phyloP scores from a whole-genome alignment of 2,329 filamentous ascomycete species.

The Aspergillus neoniger region DNA sequence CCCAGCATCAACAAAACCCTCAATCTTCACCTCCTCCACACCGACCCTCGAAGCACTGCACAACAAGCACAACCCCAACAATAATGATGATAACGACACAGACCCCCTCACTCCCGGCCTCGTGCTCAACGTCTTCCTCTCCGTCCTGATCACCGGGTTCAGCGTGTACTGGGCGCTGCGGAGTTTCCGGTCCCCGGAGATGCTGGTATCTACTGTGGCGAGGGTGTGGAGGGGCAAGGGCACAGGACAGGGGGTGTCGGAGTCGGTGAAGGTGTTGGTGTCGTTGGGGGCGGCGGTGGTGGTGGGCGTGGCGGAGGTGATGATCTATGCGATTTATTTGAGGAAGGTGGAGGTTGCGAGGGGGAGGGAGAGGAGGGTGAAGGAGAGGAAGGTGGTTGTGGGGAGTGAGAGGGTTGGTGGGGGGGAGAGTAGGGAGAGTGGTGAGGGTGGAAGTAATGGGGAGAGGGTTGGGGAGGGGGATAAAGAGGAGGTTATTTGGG shows the following conservation, averaged over 20 bases:
- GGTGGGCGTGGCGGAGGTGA: slow-evolving; percentile 50
- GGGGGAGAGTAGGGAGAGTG: background rate
- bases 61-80: slow-evolving; percentile 32
- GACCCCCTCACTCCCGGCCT: slow-evolving; percentile 57
- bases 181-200: slow-evolving; percentile 38
- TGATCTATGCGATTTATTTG: slow-evolving; percentile 51
- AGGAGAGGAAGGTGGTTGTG: slow-evolving; percentile 43
- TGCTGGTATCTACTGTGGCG: slow-evolving; percentile 27
- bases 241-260: slow-evolving; percentile 25
- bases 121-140: slow-evolving; percentile 87
- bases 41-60: slow-evolving; percentile 54
- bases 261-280: slow-evolving; percentile 43
- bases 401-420: slow-evolving; percentile 23
- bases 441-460: background rate
- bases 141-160: slow-evolving; percentile 68
- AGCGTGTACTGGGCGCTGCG: slow-evolving; percentile 48
- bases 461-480: background rate
- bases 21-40: slow-evolving; percentile 57
- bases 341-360: slow-evolving; percentile 45
- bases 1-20: slow-evolving; percentile 25
- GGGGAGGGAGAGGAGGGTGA: slow-evolving; percentile 38
- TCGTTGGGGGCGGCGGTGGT: slow-evolving; percentile 43
- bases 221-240: slow-evolving; percentile 16
- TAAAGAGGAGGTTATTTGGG: slow-evolving; percentile 44
- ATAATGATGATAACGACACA: slow-evolving; percentile 27